Conservation (phyloP, 116 monocot genomes). For the Phalaenopsis hybrid region DNA sequence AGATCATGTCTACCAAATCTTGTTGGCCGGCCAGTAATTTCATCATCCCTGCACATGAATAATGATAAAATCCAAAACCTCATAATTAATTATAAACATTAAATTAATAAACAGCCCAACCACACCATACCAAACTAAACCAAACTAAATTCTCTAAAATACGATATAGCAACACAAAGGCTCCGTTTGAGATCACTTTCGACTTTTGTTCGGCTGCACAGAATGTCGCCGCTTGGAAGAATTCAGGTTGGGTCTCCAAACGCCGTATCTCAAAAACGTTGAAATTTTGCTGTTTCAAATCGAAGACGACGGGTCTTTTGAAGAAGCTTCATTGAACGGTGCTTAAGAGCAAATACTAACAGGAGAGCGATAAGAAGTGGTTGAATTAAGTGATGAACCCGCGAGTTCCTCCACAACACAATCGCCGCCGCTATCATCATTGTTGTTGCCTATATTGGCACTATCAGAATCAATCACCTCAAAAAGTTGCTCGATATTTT, state of each 20-base stretch:
- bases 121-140: not conserved
- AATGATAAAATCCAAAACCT: not conserved
- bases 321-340: no score
- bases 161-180: not conserved
- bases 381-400: not conserved
- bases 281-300: no score
- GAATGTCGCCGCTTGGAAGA: no score
- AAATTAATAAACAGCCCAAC: not conserved
- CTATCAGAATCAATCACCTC: constrained; percentile 10
- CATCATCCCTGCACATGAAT: no score
- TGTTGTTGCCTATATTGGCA: not conserved
- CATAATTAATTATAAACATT: not conserved
- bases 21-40: no score
- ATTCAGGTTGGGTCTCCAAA: no score
- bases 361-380: not conserved
- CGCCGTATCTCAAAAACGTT: no score
- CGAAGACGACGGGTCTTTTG: no score
- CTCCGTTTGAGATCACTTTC: no score
- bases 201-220: no score
- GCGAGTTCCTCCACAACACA: not conserved
- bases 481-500: constrained; percentile 46
- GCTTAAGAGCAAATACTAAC: not conserved
- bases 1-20: not conserved
- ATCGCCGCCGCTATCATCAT: not conserved
- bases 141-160: not conserved